Evolutionary conservation across 2,329 filamentous ascomycete genomes (phyloP), one percentile per base, ranked within the genome.

Genomic region (Fusarium continuum): DNA sequence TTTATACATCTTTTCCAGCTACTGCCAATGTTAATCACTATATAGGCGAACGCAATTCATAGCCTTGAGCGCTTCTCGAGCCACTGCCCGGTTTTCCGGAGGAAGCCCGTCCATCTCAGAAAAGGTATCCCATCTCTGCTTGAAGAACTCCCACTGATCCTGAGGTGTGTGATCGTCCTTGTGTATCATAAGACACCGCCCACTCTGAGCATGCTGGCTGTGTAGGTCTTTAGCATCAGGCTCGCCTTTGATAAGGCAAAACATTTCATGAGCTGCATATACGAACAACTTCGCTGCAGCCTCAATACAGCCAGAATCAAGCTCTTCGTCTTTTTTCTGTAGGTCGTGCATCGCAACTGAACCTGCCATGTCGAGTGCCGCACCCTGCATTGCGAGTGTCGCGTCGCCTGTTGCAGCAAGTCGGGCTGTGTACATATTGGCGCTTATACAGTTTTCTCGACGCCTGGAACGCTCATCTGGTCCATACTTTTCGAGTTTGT

Each of bases 201-300:
- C 22, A 19, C 19, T 16, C 9, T 25, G 35, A 13, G 9, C n/a
- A 11, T 35, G n/a, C 6, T 13, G 7, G 6, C 25, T 39, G 3
- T 48, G 22, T 29, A 50, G 25, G 5, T 38, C 51, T 1, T 13
- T 16, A 4, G 11, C 13, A 7, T 20, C 11, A 11, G 35, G 17
- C n/a, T 28, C 19, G 7, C 39, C 29, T 22, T 22, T 51, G n/a
- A 36, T 48, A 1, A 47, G 36, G 25, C 50, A 32, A 34, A 48
- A 23, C 38, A 60, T 11, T 19, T 56, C 46, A 0, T 22, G 20
- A 4, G 46, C 38, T 6, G 50, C 46, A 23, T 52, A 4, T 9
- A 60, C 45, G 28, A 63, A 60, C 7, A 60, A 22, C 29, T 47
- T 26, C 3, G 47, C 50, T 8, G 46, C 44, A 14, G 55, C 55